Evolutionary conservation across 169 alveolate species (phyloP).

Genomic region (Plasmodium sp.): DNA sequence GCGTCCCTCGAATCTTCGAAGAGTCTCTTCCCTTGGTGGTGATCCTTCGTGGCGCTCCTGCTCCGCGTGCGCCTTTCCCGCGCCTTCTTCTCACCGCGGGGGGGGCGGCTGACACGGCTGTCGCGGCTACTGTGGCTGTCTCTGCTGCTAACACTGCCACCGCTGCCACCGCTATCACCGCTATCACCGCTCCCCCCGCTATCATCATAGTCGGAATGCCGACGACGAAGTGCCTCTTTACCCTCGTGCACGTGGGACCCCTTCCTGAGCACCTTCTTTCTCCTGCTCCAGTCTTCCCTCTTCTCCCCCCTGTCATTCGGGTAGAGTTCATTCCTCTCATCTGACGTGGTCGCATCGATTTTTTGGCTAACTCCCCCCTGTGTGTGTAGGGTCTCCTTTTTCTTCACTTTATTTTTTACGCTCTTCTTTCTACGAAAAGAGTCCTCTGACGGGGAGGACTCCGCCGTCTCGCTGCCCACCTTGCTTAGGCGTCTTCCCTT

Average conservation of each 20-base stretch:
- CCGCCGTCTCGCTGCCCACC: neutral
- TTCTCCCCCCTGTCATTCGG: neutral
- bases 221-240: neutral
- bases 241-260: neutral
- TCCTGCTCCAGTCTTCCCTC: neutral
- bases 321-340: neutral
- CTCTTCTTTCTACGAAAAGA: conserved; percentile 7
- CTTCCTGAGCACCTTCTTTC: neutral
- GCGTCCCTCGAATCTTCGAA: conserved; percentile 13
- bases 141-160: neutral
- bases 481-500: neutral
- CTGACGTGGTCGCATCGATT: neutral
- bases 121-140: neutral
- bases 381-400: neutral
- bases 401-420: neutral
- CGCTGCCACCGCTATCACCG: neutral
- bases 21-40: conserved; percentile 6
- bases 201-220: neutral
- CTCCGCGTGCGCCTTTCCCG: neutral
- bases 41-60: neutral
- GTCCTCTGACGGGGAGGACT: neutral
- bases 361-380: neutral
- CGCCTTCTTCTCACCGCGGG: neutral
- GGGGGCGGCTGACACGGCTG: neutral
- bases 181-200: neutral